Evolutionary conservation across 1,284 basidiomycete genomes (phyloP), one percentile per base, ranked within the genome.

Genomic region (Ustilago curta): DNA sequence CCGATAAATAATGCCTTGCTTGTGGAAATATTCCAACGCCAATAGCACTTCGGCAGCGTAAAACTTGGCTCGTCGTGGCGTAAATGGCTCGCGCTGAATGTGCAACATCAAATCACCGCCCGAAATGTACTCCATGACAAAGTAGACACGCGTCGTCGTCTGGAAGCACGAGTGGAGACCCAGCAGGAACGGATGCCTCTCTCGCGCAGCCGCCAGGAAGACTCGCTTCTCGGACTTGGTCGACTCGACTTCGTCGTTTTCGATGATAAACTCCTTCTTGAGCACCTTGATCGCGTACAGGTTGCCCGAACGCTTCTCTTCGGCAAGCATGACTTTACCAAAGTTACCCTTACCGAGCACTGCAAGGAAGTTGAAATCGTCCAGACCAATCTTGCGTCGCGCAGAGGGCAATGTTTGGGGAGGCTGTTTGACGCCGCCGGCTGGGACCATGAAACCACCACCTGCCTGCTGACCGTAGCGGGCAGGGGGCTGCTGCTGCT

Each of bases 181-280:
- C 67, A 99, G 91, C 53, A 99, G 87, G 90, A 99, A 99, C 0
- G 97, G 97, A 87, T 99, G 97, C 11, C 94, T 90, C 86, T 99
- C 95, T 60, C 93, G 90, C 11, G 97, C 95, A 23, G 96, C 97
- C 6, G 96, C 91, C 66, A 99, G 87, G 87, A 98, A 98, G 19
- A 99, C 97, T 27, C 97, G 92, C 87, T 99, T 99, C 86, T 99
- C 97, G 4, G 97, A 99, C 77, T 97, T 95, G 43, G 97, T 99
- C 82, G 96, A 97, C 87, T 99, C 97, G 7, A 99, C 95, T 88
- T 99, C 97, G 86, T 99, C 97, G 79, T 99, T 99, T 85, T 99
- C 97, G 79, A 99, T 99, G 86, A 99, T 99, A 83, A 99, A 99
- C 87, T 99, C 97, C 86, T 99, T 99, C 89, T 99, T 99, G 84